These are phyloP conservation scores for Skeletonema menzelii DNA, from an alignment of 108 stramenopile genomes.

Conservation along the genomic window DNA sequence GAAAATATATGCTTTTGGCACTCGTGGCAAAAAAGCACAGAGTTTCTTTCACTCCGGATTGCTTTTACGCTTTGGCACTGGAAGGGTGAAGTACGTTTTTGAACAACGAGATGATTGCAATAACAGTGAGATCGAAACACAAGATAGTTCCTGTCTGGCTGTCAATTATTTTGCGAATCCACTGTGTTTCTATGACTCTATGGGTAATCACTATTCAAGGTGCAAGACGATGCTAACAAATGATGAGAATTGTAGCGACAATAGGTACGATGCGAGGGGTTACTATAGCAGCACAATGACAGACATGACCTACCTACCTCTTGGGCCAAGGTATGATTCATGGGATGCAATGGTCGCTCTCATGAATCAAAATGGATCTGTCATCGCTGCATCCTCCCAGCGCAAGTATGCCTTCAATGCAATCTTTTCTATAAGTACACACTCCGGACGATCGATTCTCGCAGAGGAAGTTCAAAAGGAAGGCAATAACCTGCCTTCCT, in stretches of 20 bases:
- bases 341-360: background rate
- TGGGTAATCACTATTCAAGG: background rate
- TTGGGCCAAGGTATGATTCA: conserved; percentile 30
- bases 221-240: conserved; percentile 33
- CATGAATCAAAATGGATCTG: background rate
- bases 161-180: background rate
- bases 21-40: background rate
- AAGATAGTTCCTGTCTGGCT: background rate
- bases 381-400: conserved; percentile 8
- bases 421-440: conserved; percentile 27
- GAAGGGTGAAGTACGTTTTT: background rate
- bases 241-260: conserved; percentile 27
- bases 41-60: background rate
- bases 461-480: background rate
- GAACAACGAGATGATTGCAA: background rate
- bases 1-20: background rate
- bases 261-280: conserved; percentile 19
- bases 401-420: conserved; percentile 33
- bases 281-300: conserved; percentile 14
- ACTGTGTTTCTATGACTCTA: background rate
- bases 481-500: background rate
- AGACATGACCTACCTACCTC: conserved; percentile 16
- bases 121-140: background rate
- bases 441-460: conserved; percentile 8
- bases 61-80: conserved; percentile 6